Conservation (phyloP, 139 green algal species). For the Chlamydomonas applanata region DNA sequence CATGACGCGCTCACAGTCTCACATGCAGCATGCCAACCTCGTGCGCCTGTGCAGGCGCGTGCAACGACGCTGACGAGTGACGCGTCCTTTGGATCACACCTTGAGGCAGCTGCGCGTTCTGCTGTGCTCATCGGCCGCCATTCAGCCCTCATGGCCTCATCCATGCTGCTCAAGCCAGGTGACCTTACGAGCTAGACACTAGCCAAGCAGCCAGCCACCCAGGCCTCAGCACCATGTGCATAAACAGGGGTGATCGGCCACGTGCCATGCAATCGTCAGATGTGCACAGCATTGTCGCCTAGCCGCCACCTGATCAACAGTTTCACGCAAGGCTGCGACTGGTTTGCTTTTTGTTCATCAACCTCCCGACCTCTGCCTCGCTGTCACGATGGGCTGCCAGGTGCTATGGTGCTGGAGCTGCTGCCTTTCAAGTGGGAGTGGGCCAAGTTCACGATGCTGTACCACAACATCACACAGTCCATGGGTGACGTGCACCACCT, state of each 20-base stretch:
- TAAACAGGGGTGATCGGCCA: too few relatives aligned
- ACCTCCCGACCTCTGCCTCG: neutral
- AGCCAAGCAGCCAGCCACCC: too few relatives aligned
- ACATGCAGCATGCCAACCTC: too few relatives aligned
- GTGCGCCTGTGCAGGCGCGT: slow-evolving; percentile 18
- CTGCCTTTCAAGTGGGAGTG: slow-evolving; percentile 89
- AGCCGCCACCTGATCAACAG: too few relatives aligned
- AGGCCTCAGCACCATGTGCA: too few relatives aligned
- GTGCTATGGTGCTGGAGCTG: slow-evolving; percentile 75
- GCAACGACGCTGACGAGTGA: slow-evolving; percentile 38
- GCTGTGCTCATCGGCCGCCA: slow-evolving; percentile 74
- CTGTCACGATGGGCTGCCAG: slow-evolving; percentile 19
- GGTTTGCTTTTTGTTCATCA: too few relatives aligned
- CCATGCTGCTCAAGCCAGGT: slow-evolving; percentile 59
- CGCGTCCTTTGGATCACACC: slow-evolving; percentile 64
- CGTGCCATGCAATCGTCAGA: too few relatives aligned
- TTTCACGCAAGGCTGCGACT: too few relatives aligned
- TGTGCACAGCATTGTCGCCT: too few relatives aligned
- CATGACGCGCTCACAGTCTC: too few relatives aligned
- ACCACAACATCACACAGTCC: slow-evolving; percentile 70
- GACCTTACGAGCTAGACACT: too few relatives aligned
- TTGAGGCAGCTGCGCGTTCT: slow-evolving; percentile 53
- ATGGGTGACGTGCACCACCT: slow-evolving; percentile 75
- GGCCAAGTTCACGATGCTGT: slow-evolving; percentile 61
- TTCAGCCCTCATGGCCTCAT: slow-evolving; percentile 62